Evolutionary conservation across 2,329 filamentous ascomycete genomes (phyloP).

Genomic region (Alternaria dauci): DNA sequence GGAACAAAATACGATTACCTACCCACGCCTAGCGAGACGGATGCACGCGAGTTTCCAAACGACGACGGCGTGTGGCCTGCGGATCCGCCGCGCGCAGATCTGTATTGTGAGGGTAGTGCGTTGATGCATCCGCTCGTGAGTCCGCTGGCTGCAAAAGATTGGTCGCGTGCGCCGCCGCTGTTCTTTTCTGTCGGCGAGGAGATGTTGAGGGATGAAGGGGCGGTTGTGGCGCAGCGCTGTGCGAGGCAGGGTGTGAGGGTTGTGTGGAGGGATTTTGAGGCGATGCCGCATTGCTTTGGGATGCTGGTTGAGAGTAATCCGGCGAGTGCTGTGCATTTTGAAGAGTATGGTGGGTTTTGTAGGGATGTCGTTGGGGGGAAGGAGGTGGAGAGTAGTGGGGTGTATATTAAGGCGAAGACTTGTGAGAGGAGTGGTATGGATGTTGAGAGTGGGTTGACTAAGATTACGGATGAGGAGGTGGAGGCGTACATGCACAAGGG

Average conservation of each 20-base stretch:
- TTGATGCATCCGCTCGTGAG: slow-evolving; percentile 73
- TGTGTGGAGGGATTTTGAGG: slow-evolving; percentile 76
- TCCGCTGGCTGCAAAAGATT: slow-evolving; percentile 65
- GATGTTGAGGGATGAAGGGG: slow-evolving; percentile 72
- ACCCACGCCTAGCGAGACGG: slow-evolving; percentile 51
- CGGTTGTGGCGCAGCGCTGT: slow-evolving; percentile 66
- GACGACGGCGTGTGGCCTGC: slow-evolving; percentile 60
- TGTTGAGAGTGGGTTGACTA: slow-evolving; percentile 33
- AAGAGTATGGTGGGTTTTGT: slow-evolving; percentile 49
- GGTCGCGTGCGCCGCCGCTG: slow-evolving; percentile 70
- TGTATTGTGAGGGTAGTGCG: slow-evolving; percentile 57
- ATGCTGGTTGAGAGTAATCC: slow-evolving; percentile 53
- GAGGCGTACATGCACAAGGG: slow-evolving; percentile 40
- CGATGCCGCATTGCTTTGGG: slow-evolving; percentile 78
- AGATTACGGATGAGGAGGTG: slow-evolving; percentile 45
- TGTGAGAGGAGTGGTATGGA: slow-evolving; percentile 37
- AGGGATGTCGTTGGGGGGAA: slow-evolving; percentile 37
- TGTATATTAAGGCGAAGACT: slow-evolving; percentile 43
- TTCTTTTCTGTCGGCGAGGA: slow-evolving; percentile 77
- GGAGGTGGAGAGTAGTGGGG: slow-evolving; percentile 32
- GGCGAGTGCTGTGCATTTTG: slow-evolving; percentile 45
- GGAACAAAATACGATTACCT: slow-evolving; percentile 72
- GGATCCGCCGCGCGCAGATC: slow-evolving; percentile 55
- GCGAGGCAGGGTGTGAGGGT: slow-evolving; percentile 66
- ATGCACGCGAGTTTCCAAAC: slow-evolving; percentile 52